Conservation (phyloP, 768 basidiomycete species). For the Panus rudis region DNA sequence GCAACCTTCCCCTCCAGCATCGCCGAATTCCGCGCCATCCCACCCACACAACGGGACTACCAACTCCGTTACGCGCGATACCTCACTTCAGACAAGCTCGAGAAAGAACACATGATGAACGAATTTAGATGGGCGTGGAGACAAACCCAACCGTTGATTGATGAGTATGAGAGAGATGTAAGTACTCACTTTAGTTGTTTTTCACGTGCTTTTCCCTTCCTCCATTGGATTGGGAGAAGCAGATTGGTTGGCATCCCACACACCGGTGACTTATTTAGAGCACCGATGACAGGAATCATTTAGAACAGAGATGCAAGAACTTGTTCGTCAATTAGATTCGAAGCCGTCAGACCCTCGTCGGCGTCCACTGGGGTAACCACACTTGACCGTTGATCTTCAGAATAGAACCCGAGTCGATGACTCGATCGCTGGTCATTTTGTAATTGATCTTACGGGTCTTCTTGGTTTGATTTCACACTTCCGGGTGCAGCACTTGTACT, state of each 20-base stretch:
- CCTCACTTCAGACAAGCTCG: slow-evolving; percentile 21
- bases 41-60: slow-evolving; percentile 25
- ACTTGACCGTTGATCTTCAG: too few species aligned
- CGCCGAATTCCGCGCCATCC: slow-evolving; percentile 22
- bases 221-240: too few species aligned
- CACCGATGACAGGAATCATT: too few species aligned
- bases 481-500: too few species aligned
- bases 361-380: too few species aligned
- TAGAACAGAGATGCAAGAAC: slow-evolving; percentile 5
- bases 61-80: slow-evolving; percentile 43
- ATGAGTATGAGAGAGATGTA: slow-evolving; percentile 36
- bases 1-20: slow-evolving; percentile 26
- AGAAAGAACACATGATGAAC: slow-evolving; percentile 39
- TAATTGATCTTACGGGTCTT: too few species aligned
- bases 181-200: slow-evolving; percentile 13
- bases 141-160: slow-evolving; percentile 37
- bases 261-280: too few species aligned
- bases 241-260: too few species aligned
- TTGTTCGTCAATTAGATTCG: slow-evolving; percentile 3
- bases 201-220: neutral
- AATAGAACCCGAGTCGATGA: too few species aligned
- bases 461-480: too few species aligned
- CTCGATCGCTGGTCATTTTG: too few species aligned
- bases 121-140: slow-evolving; percentile 49
- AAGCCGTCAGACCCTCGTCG: slow-evolving; percentile 6